Base-by-base conservation (phyloP, 306 rosid genomes). In the Prunus salicina region DNA sequence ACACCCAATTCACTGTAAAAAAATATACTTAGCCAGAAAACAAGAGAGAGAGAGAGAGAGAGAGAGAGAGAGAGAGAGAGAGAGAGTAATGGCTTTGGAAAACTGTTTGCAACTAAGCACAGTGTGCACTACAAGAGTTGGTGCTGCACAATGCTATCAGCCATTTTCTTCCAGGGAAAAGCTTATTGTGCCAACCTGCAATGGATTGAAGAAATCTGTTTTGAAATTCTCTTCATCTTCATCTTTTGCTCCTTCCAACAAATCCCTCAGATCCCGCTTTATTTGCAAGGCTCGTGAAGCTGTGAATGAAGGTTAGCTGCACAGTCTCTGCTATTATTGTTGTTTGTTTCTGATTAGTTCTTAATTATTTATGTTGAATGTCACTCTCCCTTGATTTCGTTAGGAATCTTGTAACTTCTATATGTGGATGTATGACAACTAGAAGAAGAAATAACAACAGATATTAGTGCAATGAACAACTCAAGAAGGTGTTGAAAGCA, bases 211-310 rank as follows among this genome's bases (percentile, higher is more conserved):
- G 86, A 86, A 86, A 62, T 75, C 87, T 49, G 45, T 62, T 50
- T 69, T 71, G 72, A 67, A 57, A 45, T 65, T 84, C 46, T 75
- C 80, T 24, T 72, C 90, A 4, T 46, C 63, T 52, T 84, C 76
- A 12, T 79, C 89, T 73, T 68, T 62, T 19, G 72, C 81, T 63
- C 72, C n/a, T 62, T 80, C 82, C 55, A 60, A 71, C 18, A 41
- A 50, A 67, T 27, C 20, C 65, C 81, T 74, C 78, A 86, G 82
- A 83, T 76, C 91, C n/a, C 84, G 82, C 60, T 78, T 88, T 41
- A 61, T 91, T 80, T 91, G 97, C 89, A 86, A 86, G 72, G 97
- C 97, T 82, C 91, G 89, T 34, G 93, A 91, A 82, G 87, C 91
- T 20, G 74, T 88, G 16, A 15, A 88, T 72, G 82, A 81, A 86